phyloP scores from a whole-genome alignment of 495 filamentous ascomycete genomes.

The Neurospora sp. region DNA sequence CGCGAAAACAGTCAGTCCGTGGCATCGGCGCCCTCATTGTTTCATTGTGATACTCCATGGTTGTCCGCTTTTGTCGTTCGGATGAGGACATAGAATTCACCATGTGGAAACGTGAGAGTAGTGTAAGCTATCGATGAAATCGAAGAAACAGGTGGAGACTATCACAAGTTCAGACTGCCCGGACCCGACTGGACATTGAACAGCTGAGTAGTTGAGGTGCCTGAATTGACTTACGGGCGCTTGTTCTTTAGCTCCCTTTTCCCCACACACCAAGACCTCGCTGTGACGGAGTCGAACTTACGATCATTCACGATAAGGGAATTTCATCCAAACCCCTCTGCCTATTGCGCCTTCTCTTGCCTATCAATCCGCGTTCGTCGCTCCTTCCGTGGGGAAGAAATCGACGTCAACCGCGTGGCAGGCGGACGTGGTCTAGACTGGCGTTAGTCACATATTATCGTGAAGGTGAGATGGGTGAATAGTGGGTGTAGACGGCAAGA shows the following conservation, averaged over 20 bases:
- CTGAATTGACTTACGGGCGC: not conserved
- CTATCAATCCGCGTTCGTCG: not conserved
- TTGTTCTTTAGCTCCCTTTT: not conserved
- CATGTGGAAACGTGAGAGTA: not conserved
- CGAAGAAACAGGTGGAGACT: not conserved
- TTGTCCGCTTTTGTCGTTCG: not conserved
- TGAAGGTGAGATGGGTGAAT: not conserved
- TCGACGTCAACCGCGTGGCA: not conserved
- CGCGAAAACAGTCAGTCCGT: not conserved
- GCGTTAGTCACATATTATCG: not conserved
- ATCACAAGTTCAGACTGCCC: not conserved
- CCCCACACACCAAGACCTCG: not conserved
- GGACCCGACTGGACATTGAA: not conserved
- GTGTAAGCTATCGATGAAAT: not conserved
- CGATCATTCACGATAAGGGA: not conserved
- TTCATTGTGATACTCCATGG: not conserved
- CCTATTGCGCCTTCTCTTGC: not conserved
- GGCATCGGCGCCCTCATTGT: not conserved
- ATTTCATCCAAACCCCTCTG: not conserved
- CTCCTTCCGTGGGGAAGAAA: not conserved
- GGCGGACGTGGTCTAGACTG: not conserved
- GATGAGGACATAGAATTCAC: not conserved
- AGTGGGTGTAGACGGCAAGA: not conserved
- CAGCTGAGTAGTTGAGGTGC: not conserved
- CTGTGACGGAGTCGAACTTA: not conserved